Evolutionary conservation across 164 flowering plant genomes (phyloP).

Genomic region (Chloranthus sessilifolius): DNA sequence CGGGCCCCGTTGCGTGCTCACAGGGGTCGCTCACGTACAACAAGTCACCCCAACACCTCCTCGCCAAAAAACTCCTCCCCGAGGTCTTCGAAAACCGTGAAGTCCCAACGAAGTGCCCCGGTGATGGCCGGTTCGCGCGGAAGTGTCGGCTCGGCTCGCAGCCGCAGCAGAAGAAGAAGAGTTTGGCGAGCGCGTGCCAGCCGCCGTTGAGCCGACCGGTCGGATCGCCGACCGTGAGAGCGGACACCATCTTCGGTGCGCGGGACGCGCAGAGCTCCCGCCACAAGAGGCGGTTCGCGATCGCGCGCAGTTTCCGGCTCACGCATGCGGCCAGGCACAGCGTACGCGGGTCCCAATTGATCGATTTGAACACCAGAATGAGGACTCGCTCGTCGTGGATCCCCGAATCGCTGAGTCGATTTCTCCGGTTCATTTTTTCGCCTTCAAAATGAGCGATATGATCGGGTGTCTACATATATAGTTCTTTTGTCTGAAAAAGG

Average conservation of each 20-base stretch:
- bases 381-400: constrained; percentile 60
- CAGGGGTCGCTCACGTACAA: constrained; percentile 85
- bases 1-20: constrained; percentile 52
- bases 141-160: constrained; percentile 45
- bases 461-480: neutral
- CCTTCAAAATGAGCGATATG: too few relatives aligned
- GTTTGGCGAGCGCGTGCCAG: constrained; percentile 78
- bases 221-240: constrained; percentile 32
- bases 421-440: too few relatives aligned
- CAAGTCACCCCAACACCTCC: constrained; percentile 51
- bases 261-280: constrained; percentile 53
- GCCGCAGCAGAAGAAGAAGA: constrained; percentile 78
- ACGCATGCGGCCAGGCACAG: constrained; percentile 58
- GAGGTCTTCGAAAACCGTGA: constrained; percentile 88
- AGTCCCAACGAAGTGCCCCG: constrained; percentile 51
- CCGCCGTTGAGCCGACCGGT: constrained; percentile 45
- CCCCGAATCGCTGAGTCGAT: constrained; percentile 47
- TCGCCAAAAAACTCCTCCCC: constrained; percentile 68
- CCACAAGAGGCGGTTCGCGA: constrained; percentile 74
- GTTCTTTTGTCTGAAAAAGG: neutral
- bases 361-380: constrained; percentile 40
- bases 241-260: constrained; percentile 53
- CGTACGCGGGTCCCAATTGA: constrained; percentile 62
- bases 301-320: constrained; percentile 55
- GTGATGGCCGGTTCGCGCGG: constrained; percentile 21